A percentile compares a stretch with the other conserved stretches of the same genome.
These are phyloP conservation scores for Fusarium sp. DNA, from an alignment of 2,329 filamentous ascomycete species.

Conservation along the genomic window DNA sequence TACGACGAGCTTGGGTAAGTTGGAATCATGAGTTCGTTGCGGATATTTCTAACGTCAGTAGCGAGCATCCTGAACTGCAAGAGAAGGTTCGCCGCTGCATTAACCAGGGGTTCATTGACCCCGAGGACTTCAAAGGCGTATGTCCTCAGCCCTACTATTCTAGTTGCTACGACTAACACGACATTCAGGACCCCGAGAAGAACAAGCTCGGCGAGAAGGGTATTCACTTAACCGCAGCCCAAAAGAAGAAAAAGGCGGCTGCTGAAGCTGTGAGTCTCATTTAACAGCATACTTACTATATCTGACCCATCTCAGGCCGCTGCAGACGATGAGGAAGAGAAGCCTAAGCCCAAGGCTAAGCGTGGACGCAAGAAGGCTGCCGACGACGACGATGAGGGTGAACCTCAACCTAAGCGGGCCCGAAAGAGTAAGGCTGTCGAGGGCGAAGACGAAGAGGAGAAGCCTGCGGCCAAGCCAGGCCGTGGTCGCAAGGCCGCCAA, in stretches of 20 bases:
- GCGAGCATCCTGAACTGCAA: conserved; percentile 70
- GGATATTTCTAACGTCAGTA: conserved; percentile 39
- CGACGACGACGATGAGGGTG: conserved; percentile 51
- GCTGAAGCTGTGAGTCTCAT: conserved; percentile 43
- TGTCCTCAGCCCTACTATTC: conserved; percentile 52
- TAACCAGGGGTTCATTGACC: conserved; percentile 81
- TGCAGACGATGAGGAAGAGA: conserved; percentile 46
- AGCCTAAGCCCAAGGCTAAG: conserved; percentile 52
- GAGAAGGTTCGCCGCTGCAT: conserved; percentile 80
- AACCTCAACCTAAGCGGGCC: conserved; percentile 54
- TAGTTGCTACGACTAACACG: conserved; percentile 18
- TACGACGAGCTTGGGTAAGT: conserved; percentile 77
- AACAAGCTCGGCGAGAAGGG: conserved; percentile 77
- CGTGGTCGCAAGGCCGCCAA: conserved; percentile 43
- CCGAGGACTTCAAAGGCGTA: conserved; percentile 91
- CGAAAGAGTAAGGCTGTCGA: conserved; percentile 49
- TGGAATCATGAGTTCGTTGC: not conserved
- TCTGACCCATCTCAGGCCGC: conserved; percentile 45
- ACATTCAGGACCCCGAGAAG: conserved; percentile 75
- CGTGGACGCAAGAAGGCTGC: conserved; percentile 53
- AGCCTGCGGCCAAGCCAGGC: conserved; percentile 37
- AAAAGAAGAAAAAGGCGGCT: conserved; percentile 54
- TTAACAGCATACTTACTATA: not conserved
- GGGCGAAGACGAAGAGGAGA: conserved; percentile 40
- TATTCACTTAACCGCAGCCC: conserved; percentile 64